A percentile compares a stretch with the other conserved stretches of the same genome.
phyloP scores from a whole-genome alignment of 2,329 filamentous ascomycete species.

The Plectosphaerella sp. region DNA sequence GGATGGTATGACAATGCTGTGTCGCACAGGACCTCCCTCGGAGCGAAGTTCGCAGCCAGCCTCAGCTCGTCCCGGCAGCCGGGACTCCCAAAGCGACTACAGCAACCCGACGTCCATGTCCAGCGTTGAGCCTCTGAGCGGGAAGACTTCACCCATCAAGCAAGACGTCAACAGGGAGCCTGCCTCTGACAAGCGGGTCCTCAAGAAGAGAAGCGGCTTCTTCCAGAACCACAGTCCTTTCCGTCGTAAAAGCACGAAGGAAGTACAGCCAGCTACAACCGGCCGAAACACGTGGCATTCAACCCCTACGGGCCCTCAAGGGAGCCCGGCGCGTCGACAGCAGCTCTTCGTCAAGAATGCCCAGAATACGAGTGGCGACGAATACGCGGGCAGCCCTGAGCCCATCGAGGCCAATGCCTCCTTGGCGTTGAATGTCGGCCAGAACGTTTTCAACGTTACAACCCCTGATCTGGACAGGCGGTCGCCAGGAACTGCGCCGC shows the following conservation, averaged over 20 bases:
- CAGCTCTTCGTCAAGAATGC: constrained; percentile 33
- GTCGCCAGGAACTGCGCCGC: constrained; percentile 27
- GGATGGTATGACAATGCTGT: constrained; percentile 98
- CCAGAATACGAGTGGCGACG: constrained; percentile 32
- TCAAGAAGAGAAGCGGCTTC: constrained; percentile 75
- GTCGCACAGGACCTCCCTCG: constrained; percentile 64
- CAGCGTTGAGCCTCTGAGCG: constrained; percentile 74
- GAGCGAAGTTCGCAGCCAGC: constrained; percentile 48
- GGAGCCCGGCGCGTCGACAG: constrained; percentile 29
- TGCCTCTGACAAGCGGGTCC: constrained; percentile 58
- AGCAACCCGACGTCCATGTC: constrained; percentile 87
- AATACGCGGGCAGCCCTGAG: constrained; percentile 62
- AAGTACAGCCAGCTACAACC: constrained; percentile 37
- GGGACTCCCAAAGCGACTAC: constrained; percentile 86
- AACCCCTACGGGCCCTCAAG: constrained; percentile 14
- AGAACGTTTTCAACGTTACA: constrained; percentile 92
- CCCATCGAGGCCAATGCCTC: constrained; percentile 89
- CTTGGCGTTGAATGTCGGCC: constrained; percentile 88
- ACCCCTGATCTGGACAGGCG: constrained; percentile 62
- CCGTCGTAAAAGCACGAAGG: constrained; percentile 84
- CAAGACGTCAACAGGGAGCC: constrained; percentile 35
- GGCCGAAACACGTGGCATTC: constrained; percentile 59
- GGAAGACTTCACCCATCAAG: constrained; percentile 71
- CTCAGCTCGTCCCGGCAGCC: constrained; percentile 71
- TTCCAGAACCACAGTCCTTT: constrained; percentile 94